These are phyloP conservation scores for Clathrus columnatus DNA, from an alignment of 768 basidiomycete species.

Conservation along the genomic window DNA sequence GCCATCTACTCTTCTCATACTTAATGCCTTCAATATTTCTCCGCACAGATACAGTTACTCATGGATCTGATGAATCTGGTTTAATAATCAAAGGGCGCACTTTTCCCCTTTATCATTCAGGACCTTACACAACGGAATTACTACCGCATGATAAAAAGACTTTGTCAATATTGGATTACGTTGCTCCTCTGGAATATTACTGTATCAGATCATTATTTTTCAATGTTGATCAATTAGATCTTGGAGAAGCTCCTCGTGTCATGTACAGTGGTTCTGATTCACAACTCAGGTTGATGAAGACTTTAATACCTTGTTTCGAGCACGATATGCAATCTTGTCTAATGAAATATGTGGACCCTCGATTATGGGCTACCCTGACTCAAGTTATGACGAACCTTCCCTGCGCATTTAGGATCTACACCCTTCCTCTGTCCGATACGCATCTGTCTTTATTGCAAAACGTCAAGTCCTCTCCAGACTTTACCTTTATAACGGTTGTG, in stretches of 20 bases:
- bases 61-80: conserved; percentile 16
- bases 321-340: conserved; percentile 16
- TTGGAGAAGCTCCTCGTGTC: conserved; percentile 27
- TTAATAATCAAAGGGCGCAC: conserved; percentile 14
- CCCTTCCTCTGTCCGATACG: conserved; percentile 44
- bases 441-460: conserved; percentile 48
- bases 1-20: neutral
- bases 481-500: conserved; percentile 57
- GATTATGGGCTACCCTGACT: conserved; percentile 51
- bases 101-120: conserved; percentile 9
- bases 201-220: conserved; percentile 38
- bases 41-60: neutral
- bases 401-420: conserved; percentile 28
- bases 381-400: conserved; percentile 55
- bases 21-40: conserved; percentile 6
- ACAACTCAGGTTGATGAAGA: conserved; percentile 29
- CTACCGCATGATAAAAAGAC: conserved; percentile 13
- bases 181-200: conserved; percentile 47
- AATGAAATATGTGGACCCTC: conserved; percentile 36
- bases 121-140: conserved; percentile 9
- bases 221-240: conserved; percentile 38
- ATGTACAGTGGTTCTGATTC: conserved; percentile 27
- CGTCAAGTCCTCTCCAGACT: conserved; percentile 45
- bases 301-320: conserved; percentile 29
- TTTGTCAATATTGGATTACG: conserved; percentile 13